phyloP scores from a whole-genome alignment of 2,329 filamentous ascomycete genomes.

The Fusarium longipes region DNA sequence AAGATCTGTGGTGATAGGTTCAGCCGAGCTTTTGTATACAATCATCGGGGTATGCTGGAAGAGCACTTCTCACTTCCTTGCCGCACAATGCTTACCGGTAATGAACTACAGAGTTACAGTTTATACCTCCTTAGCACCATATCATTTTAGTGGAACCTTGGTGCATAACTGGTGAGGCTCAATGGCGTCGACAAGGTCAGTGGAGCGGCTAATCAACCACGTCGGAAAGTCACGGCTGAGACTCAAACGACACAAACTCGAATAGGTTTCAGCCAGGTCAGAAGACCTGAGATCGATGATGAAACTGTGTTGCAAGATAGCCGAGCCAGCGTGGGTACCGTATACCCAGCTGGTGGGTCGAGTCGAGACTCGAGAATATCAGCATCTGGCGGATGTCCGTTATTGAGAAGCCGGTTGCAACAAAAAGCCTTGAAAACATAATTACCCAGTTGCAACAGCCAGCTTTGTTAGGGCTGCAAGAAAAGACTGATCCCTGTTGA shows the following conservation, averaged over 20 bases:
- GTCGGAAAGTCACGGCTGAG: conserved; percentile 20
- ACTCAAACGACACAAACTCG: background rate
- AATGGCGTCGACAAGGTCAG: background rate
- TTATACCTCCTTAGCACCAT: background rate
- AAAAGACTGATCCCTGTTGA: conserved; percentile 19
- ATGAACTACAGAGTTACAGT: background rate
- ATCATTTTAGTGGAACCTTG: background rate
- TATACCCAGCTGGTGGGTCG: conserved; percentile 3
- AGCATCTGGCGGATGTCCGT: background rate
- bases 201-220: conserved; percentile 24
- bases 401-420: background rate
- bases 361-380: background rate
- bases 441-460: background rate
- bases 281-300: conserved; percentile 1
- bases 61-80: background rate
- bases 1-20: background rate
- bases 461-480: conserved; percentile 9
- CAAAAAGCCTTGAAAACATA: too few species aligned
- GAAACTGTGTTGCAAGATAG: conserved; percentile 28
- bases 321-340: conserved; percentile 25
- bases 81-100: background rate
- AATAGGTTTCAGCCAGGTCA: conserved; percentile 1
- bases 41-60: background rate
- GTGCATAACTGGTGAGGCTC: conserved; percentile 12
- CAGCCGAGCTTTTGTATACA: background rate